Conservation (phyloP, 73 alveolate species). For the Paramecium tetraurelia region DNA sequence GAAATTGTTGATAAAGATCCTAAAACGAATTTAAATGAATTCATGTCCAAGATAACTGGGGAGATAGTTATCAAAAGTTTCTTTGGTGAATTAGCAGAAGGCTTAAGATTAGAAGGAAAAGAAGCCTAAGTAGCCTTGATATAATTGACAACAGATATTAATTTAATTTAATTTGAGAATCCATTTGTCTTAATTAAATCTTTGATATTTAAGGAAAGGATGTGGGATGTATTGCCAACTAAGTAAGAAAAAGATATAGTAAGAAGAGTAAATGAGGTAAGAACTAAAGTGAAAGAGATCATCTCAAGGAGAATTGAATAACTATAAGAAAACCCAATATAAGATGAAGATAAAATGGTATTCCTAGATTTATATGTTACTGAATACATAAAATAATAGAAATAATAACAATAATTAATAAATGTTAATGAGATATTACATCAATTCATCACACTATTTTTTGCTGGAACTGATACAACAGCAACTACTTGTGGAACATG, state of each 20-base stretch:
- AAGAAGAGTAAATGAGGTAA: neutral
- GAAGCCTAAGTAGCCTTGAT: neutral
- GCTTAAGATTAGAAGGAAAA: neutral
- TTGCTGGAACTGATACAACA: slow-evolving; percentile 38
- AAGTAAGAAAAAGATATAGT: neutral
- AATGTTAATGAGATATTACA: neutral
- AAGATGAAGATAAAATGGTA: neutral
- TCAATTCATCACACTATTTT: neutral
- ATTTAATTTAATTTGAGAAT: neutral
- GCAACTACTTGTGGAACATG: neutral
- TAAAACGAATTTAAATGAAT: neutral
- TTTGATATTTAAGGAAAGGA: neutral
- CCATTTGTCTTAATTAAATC: neutral
- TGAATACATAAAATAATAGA: neutral
- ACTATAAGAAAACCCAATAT: neutral
- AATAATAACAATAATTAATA: neutral
- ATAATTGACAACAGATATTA: neutral
- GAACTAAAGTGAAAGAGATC: neutral
- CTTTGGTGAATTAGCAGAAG: neutral
- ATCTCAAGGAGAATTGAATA: neutral
- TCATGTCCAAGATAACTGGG: neutral
- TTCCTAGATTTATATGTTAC: neutral
- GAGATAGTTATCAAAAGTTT: neutral
- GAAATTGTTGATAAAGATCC: neutral
- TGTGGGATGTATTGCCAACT: neutral